These are phyloP conservation scores for Westerdykella aurantiaca DNA, from an alignment of 2,329 filamentous ascomycete species.

Conservation along the genomic window DNA sequence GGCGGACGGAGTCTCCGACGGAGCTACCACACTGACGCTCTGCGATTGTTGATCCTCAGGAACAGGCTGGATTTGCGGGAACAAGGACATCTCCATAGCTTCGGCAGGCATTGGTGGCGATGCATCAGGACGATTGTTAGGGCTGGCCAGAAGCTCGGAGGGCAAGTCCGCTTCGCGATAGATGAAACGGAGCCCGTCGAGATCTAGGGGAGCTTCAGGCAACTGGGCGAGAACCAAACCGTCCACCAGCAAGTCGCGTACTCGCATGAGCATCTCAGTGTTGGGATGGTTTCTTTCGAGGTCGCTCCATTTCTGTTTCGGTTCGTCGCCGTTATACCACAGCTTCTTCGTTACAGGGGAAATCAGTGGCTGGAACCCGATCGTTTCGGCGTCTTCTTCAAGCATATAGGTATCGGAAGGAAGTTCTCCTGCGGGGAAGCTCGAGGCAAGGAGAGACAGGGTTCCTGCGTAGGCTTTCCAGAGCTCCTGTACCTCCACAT, in stretches of 20 bases:
- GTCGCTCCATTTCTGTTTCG: constrained; percentile 52
- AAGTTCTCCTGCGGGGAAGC: constrained; percentile 54
- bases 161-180: constrained; percentile 51
- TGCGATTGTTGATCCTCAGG: constrained; percentile 34
- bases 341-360: constrained; percentile 46
- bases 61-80: constrained; percentile 15
- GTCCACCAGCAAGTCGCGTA: constrained; percentile 58
- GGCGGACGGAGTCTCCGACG: constrained; percentile 47
- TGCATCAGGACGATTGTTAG: constrained; percentile 35
- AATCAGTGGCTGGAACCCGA: constrained; percentile 59
- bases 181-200: constrained; percentile 47
- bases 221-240: constrained; percentile 54
- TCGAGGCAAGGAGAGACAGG: constrained; percentile 53
- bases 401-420: constrained; percentile 56
- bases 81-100: constrained; percentile 37
- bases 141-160: constrained; percentile 46
- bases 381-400: constrained; percentile 61
- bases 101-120: constrained; percentile 35
- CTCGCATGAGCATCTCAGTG: constrained; percentile 61
- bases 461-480: constrained; percentile 62
- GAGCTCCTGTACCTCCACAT: constrained; percentile 54
- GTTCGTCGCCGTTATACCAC: constrained; percentile 45
- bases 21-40: constrained; percentile 23
- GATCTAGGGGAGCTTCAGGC: constrained; percentile 44
- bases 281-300: constrained; percentile 52